phyloP scores from a whole-genome alignment of 805 yeast genomes.

The Candida fluviatilis region DNA sequence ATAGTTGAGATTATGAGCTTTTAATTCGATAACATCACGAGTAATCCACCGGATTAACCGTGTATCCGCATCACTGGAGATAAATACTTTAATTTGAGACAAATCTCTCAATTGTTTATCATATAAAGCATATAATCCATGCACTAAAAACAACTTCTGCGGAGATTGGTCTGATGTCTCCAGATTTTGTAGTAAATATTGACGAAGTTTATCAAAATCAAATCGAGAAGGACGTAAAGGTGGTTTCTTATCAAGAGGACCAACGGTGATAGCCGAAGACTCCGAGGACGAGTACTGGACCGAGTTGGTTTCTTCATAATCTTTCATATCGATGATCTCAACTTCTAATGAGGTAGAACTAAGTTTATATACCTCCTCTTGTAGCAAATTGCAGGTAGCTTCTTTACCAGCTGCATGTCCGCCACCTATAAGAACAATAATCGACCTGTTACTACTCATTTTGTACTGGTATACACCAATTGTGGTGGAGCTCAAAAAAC shows the following conservation, averaged over 20 bases:
- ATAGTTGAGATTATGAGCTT: constrained; percentile 22
- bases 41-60: constrained; percentile 76
- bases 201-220: constrained; percentile 27
- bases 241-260: constrained; percentile 13
- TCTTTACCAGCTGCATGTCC: constrained; percentile 59
- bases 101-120: constrained; percentile 50
- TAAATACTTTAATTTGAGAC: constrained; percentile 65
- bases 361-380: constrained; percentile 17
- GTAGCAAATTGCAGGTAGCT: constrained; percentile 34
- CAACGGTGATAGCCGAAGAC: constrained; percentile 28
- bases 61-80: constrained; percentile 83
- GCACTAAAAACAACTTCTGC: constrained; percentile 42
- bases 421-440: constrained; percentile 53
- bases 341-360: constrained; percentile 14
- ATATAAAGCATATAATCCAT: constrained; percentile 79
- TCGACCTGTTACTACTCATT: constrained; percentile 8
- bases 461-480: too few species aligned
- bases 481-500: too few species aligned
- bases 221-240: constrained; percentile 39
- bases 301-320: constrained; percentile 25
- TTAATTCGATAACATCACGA: constrained; percentile 28
- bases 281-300: constrained; percentile 17
- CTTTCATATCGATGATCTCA: constrained; percentile 42
- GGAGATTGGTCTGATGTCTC: constrained; percentile 16
- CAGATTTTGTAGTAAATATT: constrained; percentile 11